Conservation (phyloP, 2,329 filamentous ascomycete species). For the Botrytis galanthina region DNA sequence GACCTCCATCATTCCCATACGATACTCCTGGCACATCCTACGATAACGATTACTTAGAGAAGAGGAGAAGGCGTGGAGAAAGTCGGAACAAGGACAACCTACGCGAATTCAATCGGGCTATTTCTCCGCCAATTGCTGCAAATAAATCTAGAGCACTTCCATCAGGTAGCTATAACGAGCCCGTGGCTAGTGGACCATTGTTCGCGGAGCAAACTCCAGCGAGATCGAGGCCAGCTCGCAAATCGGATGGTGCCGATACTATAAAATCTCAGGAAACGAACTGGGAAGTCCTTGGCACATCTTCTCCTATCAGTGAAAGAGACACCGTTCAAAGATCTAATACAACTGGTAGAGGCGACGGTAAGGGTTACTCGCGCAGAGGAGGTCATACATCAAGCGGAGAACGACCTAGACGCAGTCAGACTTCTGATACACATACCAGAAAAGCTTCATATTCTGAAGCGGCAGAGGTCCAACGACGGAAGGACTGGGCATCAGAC, state of each 20-base stretch:
- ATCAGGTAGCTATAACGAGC: conserved; percentile 55
- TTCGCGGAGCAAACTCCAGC: conserved; percentile 38
- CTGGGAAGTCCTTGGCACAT: conserved; percentile 23
- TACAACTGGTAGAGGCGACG: conserved; percentile 26
- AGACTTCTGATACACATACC: conserved; percentile 24
- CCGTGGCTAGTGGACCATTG: conserved; percentile 43
- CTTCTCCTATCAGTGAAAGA: conserved; percentile 21
- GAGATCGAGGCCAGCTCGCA: conserved; percentile 35
- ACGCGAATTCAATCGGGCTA: conserved; percentile 33
- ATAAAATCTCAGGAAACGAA: conserved; percentile 29
- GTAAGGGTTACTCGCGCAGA: conserved; percentile 26
- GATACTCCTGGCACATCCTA: conserved; percentile 36
- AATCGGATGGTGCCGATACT: conserved; percentile 33
- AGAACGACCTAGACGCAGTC: conserved; percentile 26
- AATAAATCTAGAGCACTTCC: conserved; percentile 58
- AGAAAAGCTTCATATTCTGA: conserved; percentile 42
- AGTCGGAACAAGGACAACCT: conserved; percentile 46
- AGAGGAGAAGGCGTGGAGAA: conserved; percentile 43
- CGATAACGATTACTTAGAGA: conserved; percentile 46
- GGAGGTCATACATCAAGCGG: conserved; percentile 24
- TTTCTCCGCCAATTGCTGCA: conserved; percentile 51
- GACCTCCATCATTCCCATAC: conserved; percentile 57
- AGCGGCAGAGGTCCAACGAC: conserved; percentile 38
- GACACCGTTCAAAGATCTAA: conserved; percentile 4
- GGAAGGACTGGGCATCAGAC: conserved; percentile 69